Conservation (phyloP, 1,139 yeast species). For the Geotrichum fermentans region DNA sequence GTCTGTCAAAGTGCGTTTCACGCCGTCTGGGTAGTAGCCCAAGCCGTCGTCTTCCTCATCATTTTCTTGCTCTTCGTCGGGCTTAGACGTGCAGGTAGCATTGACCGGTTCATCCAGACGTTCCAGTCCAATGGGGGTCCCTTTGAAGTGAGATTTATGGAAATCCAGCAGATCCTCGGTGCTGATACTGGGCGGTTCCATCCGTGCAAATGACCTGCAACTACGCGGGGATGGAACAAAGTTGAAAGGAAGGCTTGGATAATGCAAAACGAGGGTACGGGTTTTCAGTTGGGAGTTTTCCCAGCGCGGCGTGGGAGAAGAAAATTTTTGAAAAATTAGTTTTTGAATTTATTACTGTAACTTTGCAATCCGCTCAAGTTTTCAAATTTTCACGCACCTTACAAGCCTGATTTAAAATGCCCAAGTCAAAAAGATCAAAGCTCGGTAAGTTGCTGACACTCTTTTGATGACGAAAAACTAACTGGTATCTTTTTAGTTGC, state of each 20-base stretch:
- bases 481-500: slow-evolving; percentile 48
- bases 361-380: not conserved
- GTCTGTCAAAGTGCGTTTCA: slow-evolving; percentile 28
- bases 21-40: slow-evolving; percentile 28
- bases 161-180: slow-evolving; percentile 16
- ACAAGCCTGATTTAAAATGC: slow-evolving; percentile 49
- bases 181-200: slow-evolving; percentile 11
- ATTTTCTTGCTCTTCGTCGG: not conserved
- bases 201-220: slow-evolving; percentile 1
- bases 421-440: slow-evolving; percentile 85
- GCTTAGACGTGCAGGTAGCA: no score
- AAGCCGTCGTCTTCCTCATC: slow-evolving; percentile 14
- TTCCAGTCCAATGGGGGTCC: slow-evolving; percentile 8
- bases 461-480: not conserved
- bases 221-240: no score
- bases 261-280: slow-evolving; percentile 9
- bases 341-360: not conserved
- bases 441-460: slow-evolving; percentile 25
- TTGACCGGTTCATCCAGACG: not conserved
- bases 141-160: slow-evolving; percentile 12
- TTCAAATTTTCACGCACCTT: not conserved
- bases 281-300: slow-evolving; percentile 12
- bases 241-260: slow-evolving; percentile 2
- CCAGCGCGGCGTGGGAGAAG: not conserved
- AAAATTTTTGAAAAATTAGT: slow-evolving; percentile 1